Evolutionary conservation across 2,329 filamentous ascomycete genomes (phyloP).

Genomic region (Pyrenochaeta sp.): DNA sequence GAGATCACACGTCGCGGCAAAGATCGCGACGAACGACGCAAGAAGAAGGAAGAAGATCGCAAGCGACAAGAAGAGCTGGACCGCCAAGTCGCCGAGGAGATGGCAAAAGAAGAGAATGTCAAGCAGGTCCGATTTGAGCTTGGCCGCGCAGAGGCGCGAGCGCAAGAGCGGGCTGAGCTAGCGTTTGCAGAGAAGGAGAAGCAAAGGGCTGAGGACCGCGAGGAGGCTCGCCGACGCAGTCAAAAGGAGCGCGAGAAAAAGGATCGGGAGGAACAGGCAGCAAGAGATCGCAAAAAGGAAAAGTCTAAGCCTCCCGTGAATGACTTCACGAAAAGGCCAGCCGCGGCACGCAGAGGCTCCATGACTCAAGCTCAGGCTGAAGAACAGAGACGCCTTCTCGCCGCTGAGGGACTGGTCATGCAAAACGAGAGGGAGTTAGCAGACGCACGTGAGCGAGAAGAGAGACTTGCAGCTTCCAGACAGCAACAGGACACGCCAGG

Average conservation of each 20-base stretch:
- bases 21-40: slow-evolving; percentile 29
- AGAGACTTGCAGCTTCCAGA: slow-evolving; percentile 23
- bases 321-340: slow-evolving; percentile 23
- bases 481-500: slow-evolving; percentile 31
- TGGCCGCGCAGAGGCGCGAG: slow-evolving; percentile 31
- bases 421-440: slow-evolving; percentile 29
- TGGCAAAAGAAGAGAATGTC: slow-evolving; percentile 25
- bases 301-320: slow-evolving; percentile 26
- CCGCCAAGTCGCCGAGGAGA: slow-evolving; percentile 20
- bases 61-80: slow-evolving; percentile 36
- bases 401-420: slow-evolving; percentile 32
- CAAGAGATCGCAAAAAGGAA: slow-evolving; percentile 27
- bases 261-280: slow-evolving; percentile 12
- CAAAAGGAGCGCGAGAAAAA: slow-evolving; percentile 3
- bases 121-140: slow-evolving; percentile 41
- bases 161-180: slow-evolving; percentile 29
- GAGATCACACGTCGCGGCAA: slow-evolving; percentile 33
- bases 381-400: slow-evolving; percentile 28
- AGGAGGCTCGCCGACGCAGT: slow-evolving; percentile 6
- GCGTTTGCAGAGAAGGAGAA: slow-evolving; percentile 31
- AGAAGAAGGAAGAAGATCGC: slow-evolving; percentile 27
- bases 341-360: slow-evolving; percentile 28
- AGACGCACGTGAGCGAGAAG: slow-evolving; percentile 38
- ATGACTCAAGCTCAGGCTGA: slow-evolving; percentile 26
- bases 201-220: slow-evolving; percentile 20